phyloP scores from a whole-genome alignment of 345 rosid species.

The Erucastrum elatum region DNA sequence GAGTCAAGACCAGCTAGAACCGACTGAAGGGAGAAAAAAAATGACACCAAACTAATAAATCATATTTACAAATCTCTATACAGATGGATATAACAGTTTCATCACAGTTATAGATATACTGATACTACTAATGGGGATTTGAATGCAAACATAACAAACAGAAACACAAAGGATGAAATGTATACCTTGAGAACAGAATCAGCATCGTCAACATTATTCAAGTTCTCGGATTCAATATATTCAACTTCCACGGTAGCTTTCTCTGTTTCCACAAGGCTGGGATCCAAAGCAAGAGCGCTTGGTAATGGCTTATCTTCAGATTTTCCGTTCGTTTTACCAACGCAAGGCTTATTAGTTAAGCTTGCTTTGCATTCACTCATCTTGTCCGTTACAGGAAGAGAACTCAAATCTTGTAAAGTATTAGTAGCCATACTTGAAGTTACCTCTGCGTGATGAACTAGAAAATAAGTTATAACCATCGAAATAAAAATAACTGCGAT shows the following conservation, averaged over 20 bases:
- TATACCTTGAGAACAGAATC: constrained; percentile 65
- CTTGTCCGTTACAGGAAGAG: constrained; percentile 55
- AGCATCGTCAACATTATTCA: constrained; percentile 72
- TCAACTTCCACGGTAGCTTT: constrained; percentile 65
- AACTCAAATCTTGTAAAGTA: constrained; percentile 68
- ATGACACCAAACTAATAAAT: constrained; percentile 13
- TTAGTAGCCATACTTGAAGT: constrained; percentile 55
- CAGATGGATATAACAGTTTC: not conserved
- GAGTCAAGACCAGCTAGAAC: constrained; percentile 66
- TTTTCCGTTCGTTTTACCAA: constrained; percentile 54
- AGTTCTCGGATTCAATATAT: constrained; percentile 72
- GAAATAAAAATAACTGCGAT: not conserved
- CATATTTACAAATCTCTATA: not conserved
- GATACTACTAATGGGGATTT: not conserved
- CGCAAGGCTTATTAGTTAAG: constrained; percentile 51
- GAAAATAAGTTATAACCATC: not conserved
- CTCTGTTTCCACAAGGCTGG: constrained; percentile 46
- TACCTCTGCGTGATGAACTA: not conserved
- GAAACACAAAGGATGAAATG: not conserved
- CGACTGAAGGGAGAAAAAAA: constrained; percentile 36
- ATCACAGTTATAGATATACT: not conserved
- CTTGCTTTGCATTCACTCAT: constrained; percentile 57
- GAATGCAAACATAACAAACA: not conserved
- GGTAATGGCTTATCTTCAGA: constrained; percentile 51
- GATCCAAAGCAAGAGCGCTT: constrained; percentile 36